phyloP scores from a whole-genome alignment of 805 yeast genomes.

The Starmerella vaccinii region DNA sequence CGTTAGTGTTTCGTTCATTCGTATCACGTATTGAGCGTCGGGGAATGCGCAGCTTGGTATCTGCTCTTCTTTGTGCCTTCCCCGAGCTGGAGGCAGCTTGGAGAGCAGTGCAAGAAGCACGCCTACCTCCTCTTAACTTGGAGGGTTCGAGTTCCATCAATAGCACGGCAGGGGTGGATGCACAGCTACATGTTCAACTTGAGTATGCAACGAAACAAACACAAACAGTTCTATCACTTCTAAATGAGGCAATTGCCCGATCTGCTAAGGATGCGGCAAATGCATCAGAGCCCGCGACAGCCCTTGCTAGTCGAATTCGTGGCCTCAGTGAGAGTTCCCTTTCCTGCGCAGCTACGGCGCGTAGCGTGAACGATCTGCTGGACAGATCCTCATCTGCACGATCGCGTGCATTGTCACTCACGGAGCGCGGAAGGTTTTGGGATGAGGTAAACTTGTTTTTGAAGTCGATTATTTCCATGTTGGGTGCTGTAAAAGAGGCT shows the following conservation, averaged over 20 bases:
- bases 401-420: constrained; percentile 26
- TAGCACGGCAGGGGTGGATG: constrained; percentile 35
- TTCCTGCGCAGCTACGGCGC: constrained; percentile 72
- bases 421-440: constrained; percentile 59
- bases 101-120: constrained; percentile 10
- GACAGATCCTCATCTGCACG: constrained; percentile 39
- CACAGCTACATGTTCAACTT: constrained; percentile 54
- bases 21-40: constrained; percentile 31
- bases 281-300: constrained; percentile 35
- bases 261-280: constrained; percentile 24
- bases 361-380: constrained; percentile 48
- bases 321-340: constrained; percentile 71
- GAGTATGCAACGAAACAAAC: constrained; percentile 47
- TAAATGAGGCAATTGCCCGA: constrained; percentile 22
- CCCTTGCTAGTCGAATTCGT: constrained; percentile 51
- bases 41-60: constrained; percentile 86
- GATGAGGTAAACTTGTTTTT: constrained; percentile 76
- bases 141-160: not conserved
- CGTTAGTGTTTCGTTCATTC: constrained; percentile 7
- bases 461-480: constrained; percentile 70
- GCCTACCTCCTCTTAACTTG: not conserved
- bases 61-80: constrained; percentile 45
- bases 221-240: constrained; percentile 21
- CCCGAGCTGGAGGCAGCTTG: constrained; percentile 23
- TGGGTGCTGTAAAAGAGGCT: constrained; percentile 72